Evolutionary conservation across 768 basidiomycete species (phyloP), one percentile per base, ranked within the genome.

Genomic region (Phlegmacium glaucopus): DNA sequence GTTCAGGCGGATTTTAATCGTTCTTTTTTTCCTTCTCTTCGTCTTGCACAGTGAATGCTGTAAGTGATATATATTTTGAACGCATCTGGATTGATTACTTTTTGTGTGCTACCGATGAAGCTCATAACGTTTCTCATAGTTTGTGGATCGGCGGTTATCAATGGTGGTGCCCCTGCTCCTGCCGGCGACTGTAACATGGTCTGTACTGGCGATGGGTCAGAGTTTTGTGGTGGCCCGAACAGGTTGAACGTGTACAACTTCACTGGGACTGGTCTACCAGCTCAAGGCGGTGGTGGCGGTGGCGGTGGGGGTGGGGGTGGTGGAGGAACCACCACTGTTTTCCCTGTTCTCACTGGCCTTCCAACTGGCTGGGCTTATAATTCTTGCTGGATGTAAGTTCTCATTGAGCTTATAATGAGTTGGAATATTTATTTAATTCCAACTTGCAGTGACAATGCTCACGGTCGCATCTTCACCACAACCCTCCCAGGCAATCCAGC

Each of bases 201-300:
- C 22, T 90, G 87, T 58, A 64, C 62, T 3, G 87, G 85, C 10
- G 82, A 84, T 48, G 65, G 62, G 34, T 70, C 79, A 0, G 80
- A 88, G 56, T 80, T 80, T 49, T 90, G 88, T 53, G 88, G 88
- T 16, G 88, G 87, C 28, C 83, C 87, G 0, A 74, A 83, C 57
- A 68, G 78, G 37, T 68, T 89, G 16, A 84, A 78, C 44, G 62
- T 82, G 3, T 89, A 85, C 62, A 85, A 87, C 60, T 87, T 78
- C 52, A 87, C 85, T 34, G 84, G 83, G 0, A 77, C 74, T 1
- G 62, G 67, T 47, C 68, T 81, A 17, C 75, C 79, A n/a, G 54
- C 69, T 10, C 71, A 68, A 1, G 69, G 66, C 2, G 68, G 68
- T 9, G 71, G 69, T 6, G 69, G 64, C 4, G 62, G 60, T 4